Evolutionary conservation across 2,329 filamentous ascomycete species (phyloP).

Genomic region (Lachnellula hyalina): DNA sequence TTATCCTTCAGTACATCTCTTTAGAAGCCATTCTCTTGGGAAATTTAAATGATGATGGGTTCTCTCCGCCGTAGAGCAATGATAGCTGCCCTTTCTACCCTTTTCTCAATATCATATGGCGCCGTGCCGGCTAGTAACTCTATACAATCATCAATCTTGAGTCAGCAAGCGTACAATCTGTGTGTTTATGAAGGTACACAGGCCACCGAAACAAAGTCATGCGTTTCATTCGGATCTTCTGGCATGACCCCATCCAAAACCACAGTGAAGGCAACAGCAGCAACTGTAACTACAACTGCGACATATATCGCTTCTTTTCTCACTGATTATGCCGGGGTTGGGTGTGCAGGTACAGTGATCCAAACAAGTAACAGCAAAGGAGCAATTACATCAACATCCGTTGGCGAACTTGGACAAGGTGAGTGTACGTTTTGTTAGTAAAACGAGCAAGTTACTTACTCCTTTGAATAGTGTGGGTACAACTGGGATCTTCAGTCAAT

Average conservation of each 20-base stretch:
- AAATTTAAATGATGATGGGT: neutral
- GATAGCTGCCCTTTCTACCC: neutral
- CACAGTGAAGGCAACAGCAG: neutral
- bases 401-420: slow-evolving; percentile 4
- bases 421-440: neutral
- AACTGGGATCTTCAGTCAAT: neutral
- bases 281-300: neutral
- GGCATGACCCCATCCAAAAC: neutral
- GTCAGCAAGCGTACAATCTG: slow-evolving; percentile 1
- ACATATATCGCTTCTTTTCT: neutral
- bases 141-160: neutral
- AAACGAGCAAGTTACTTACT: neutral
- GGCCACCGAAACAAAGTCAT: neutral
- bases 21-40: neutral
- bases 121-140: neutral
- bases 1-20: neutral
- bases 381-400: neutral
- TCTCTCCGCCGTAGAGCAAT: neutral
- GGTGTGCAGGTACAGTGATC: neutral
- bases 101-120: neutral
- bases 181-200: neutral
- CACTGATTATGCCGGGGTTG: neutral
- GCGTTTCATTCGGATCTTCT: neutral
- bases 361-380: neutral
- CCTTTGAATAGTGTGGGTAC: neutral